Evolutionary conservation across 2,329 filamentous ascomycete genomes (phyloP), one percentile per base, ranked within the genome.

Genomic region (Xylariaceae sp.): DNA sequence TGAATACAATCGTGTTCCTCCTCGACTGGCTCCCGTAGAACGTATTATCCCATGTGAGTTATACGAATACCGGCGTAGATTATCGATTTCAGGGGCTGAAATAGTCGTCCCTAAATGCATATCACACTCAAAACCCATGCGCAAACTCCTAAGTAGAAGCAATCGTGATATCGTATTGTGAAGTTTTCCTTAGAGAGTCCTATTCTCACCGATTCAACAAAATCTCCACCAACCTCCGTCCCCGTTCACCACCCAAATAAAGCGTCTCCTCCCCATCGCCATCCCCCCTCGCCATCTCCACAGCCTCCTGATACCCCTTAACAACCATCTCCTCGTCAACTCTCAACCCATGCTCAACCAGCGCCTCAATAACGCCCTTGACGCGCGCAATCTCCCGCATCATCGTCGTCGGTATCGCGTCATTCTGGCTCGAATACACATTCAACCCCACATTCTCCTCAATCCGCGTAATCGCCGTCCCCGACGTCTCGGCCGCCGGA

Each of bases 391-490:
- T 97, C 79, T 97, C 94, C 63, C 87, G 84, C 79, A 94, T 86
- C 13, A 91, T 93, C 53, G 85, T 84, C 1, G 85, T 77, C 18
- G 84, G 78, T 64, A 99, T 92, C 58, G 85, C 82, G 72, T 97
- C 93, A 72, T 99, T 99, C 77, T 97, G 92, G 72, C 90, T 95
- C 57, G 90, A 94, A 76, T 99, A 99, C 67, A 96, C 91, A 56
- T 88, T 89, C 69, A 86, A 86, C 64, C 87, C 92, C 17, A 94
- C 88, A 67, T 80, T 86, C 76, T 99, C 94, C 73, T 97, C 94
- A 73, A 97, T 82, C 65, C 89, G 84, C 56, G 91, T 96, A 69
- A 97, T 90, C 78, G 85, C 71, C 13, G 70, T 71, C 11, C 75
- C 76, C n/a, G 74, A 73, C n/a, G 78, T 76, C 49, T 81, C 76